Percentiles rank a stretch among this genome's conserved stretches.
These are phyloP conservation scores for Ustilago nuda DNA, from an alignment of 1,284 basidiomycete genomes.

Conservation along the genomic window DNA sequence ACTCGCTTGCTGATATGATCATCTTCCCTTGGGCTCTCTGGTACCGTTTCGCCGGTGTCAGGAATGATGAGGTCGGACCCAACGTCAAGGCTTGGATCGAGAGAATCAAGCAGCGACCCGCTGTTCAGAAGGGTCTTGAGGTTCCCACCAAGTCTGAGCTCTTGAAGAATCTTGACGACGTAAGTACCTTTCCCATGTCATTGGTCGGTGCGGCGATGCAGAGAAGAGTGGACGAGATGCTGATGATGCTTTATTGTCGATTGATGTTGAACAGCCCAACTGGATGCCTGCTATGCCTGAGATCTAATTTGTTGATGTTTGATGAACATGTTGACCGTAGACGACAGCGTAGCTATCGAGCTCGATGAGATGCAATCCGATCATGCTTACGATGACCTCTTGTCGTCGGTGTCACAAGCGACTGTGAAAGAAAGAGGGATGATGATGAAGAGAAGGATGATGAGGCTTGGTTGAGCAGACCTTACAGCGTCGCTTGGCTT, in stretches of 20 bases:
- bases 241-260: neutral
- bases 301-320: conserved; percentile 11
- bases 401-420: neutral
- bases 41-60: conserved; percentile 37
- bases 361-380: neutral
- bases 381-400: neutral
- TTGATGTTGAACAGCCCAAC: conserved; percentile 25
- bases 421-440: neutral
- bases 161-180: conserved; percentile 42
- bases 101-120: conserved; percentile 37
- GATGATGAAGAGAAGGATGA: neutral
- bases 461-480: neutral
- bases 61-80: conserved; percentile 37
- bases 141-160: conserved; percentile 33
- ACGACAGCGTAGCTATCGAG: neutral
- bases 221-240: neutral
- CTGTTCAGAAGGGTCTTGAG: conserved; percentile 34
- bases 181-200: conserved; percentile 13
- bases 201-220: neutral
- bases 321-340: neutral
- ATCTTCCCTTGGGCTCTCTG: conserved; percentile 51
- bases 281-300: conserved; percentile 52
- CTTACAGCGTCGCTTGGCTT: neutral
- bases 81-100: conserved; percentile 50
- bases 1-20: conserved; percentile 56